Conservation (phyloP, 805 yeast genomes). For the Saccharomycopsis sp. region DNA sequence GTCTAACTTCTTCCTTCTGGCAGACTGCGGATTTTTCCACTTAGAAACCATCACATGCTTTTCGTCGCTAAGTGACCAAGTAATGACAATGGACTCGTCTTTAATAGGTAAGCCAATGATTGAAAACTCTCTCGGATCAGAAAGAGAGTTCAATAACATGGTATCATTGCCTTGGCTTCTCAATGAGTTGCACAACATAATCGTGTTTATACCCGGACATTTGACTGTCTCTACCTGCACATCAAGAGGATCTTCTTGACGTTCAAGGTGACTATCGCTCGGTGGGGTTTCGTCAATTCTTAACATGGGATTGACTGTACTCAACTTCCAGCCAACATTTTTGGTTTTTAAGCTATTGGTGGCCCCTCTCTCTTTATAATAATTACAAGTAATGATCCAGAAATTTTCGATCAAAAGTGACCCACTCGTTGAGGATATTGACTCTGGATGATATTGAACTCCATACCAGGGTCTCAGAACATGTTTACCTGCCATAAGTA, state of each 20-base stretch:
- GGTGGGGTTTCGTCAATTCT: background rate
- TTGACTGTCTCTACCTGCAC: background rate
- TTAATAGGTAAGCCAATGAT: conserved; percentile 63
- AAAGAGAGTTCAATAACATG: conserved; percentile 67
- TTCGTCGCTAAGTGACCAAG: conserved; percentile 6
- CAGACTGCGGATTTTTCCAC: background rate
- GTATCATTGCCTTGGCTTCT: conserved; percentile 36
- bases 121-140: conserved; percentile 83
- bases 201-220: conserved; percentile 22
- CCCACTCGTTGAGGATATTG: conserved; percentile 76
- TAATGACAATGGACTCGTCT: conserved; percentile 27
- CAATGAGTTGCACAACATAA: conserved; percentile 47
- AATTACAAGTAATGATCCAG: conserved; percentile 48
- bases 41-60: background rate
- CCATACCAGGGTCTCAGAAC: conserved; percentile 65
- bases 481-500: conserved; percentile 80
- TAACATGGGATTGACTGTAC: background rate
- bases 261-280: background rate
- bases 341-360: no score
- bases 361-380: no score
- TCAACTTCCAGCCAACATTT: background rate
- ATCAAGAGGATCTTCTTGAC: background rate
- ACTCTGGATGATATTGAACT: conserved; percentile 97
- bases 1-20: background rate
- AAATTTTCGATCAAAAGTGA: conserved; percentile 54